phyloP scores from a whole-genome alignment of 192 early-diverging fungal genomes.

The Phycomyces blakesleeanus region DNA sequence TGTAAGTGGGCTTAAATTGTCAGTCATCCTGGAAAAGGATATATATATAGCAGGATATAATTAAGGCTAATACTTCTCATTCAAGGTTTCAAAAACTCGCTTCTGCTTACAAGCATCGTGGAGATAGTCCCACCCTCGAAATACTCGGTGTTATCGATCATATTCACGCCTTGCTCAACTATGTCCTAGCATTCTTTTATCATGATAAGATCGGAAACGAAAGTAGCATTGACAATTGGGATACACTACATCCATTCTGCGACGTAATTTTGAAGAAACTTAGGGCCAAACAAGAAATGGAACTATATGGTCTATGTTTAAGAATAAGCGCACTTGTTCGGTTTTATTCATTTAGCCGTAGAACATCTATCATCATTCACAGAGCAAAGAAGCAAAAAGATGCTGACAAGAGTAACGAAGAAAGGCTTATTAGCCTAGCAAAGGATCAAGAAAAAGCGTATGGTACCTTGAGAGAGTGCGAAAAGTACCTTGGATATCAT shows the following conservation, averaged over 20 bases:
- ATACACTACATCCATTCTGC: slow-evolving; percentile 16
- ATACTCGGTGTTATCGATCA: slow-evolving; percentile 11
- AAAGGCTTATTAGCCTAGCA: not conserved
- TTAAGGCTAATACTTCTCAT: not conserved
- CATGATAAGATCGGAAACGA: slow-evolving; percentile 10
- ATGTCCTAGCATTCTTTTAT: slow-evolving; percentile 19
- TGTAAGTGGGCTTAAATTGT: slow-evolving; percentile 14
- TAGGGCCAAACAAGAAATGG: not conserved
- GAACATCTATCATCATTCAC: not conserved
- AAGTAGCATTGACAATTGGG: slow-evolving; percentile 1
- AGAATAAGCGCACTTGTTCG: slow-evolving; percentile 12
- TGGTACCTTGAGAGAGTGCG: slow-evolving; percentile 14
- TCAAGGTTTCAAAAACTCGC: slow-evolving; percentile 24
- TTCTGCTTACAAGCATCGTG: slow-evolving; percentile 13
- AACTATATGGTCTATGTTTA: slow-evolving; percentile 9
- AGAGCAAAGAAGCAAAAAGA: slow-evolving; percentile 1
- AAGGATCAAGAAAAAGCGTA: slow-evolving; percentile 12
- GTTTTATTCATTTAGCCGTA: slow-evolving; percentile 12
- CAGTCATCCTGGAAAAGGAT: not conserved
- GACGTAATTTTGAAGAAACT: slow-evolving; percentile 16
- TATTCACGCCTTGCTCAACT: slow-evolving; percentile 15
- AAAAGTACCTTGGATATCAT: slow-evolving; percentile 8
- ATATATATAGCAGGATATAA: not conserved
- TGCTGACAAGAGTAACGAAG: not conserved
- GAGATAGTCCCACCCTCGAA: slow-evolving; percentile 4